phyloP scores from a whole-genome alignment of 805 yeast species.

The Jamesozyma hellenica region DNA sequence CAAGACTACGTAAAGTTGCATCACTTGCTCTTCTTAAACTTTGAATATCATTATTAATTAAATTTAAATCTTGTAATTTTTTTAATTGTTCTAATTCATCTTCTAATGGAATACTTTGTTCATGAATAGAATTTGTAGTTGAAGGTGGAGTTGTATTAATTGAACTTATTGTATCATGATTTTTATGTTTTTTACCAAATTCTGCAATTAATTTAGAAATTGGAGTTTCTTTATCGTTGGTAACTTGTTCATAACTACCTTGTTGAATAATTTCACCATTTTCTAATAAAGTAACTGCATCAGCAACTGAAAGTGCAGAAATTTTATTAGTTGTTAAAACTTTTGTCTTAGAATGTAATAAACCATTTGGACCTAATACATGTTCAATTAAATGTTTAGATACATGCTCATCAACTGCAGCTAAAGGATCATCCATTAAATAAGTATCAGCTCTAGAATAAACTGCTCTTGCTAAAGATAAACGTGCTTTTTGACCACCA shows the following conservation, averaged over 20 bases:
- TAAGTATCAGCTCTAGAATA: conserved; percentile 90
- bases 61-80: conserved; percentile 21
- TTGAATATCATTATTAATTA: conserved; percentile 25
- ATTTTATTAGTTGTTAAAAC: conserved; percentile 82
- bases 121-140: conserved; percentile 13
- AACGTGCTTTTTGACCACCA: conserved; percentile 96
- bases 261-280: conserved; percentile 61
- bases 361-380: conserved; percentile 74
- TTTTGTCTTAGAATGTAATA: conserved; percentile 62
- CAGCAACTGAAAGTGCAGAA: conserved; percentile 68
- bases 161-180: neutral
- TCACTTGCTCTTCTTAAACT: conserved; percentile 57
- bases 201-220: conserved; percentile 48
- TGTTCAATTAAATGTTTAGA: conserved; percentile 74
- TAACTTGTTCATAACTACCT: conserved; percentile 48
- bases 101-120: conserved; percentile 19
- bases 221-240: conserved; percentile 35
- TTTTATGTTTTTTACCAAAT: conserved; percentile 41
- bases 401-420: conserved; percentile 97
- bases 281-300: conserved; percentile 55
- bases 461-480: conserved; percentile 90
- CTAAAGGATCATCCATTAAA: conserved; percentile 80
- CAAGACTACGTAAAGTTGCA: conserved; percentile 27
- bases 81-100: conserved; percentile 26
- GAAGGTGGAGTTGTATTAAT: conserved; percentile 3